Evolutionary conservation across 2,329 filamentous ascomycete genomes (phyloP).

Genomic region (Alternaria sp.): DNA sequence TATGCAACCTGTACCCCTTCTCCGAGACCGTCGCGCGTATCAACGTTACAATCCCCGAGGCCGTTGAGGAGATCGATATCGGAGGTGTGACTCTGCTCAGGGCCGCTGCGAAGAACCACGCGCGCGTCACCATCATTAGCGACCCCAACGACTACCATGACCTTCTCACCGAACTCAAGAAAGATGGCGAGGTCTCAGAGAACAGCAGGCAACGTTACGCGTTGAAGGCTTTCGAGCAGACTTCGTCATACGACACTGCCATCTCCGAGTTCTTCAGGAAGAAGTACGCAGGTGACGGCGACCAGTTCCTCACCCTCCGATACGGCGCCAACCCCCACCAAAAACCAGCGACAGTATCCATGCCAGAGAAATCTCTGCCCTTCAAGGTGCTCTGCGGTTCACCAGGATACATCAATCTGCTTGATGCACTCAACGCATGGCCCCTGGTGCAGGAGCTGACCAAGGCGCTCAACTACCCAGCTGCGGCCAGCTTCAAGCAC

Average conservation of each 20-base stretch:
- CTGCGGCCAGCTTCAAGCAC: conserved; percentile 96
- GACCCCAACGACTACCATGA: conserved; percentile 93
- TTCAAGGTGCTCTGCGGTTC: conserved; percentile 92
- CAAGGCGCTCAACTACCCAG: conserved; percentile 83
- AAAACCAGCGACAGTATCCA: conserved; percentile 90
- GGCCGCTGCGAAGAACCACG: conserved; percentile 97
- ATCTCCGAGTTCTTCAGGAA: conserved; percentile 98
- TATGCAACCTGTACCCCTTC: conserved; percentile 99
- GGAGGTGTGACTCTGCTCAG: conserved; percentile 93
- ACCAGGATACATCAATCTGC: conserved; percentile 96
- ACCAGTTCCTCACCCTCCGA: conserved; percentile 84
- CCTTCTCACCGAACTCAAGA: conserved; percentile 90
- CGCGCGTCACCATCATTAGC: conserved; percentile 92
- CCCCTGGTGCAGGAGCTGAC: conserved; percentile 96
- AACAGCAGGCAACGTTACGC: conserved; percentile 87
- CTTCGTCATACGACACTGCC: conserved; percentile 92
- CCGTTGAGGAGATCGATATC: conserved; percentile 98
- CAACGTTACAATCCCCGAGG: conserved; percentile 95
- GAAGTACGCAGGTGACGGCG: conserved; percentile 87
- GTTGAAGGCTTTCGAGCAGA: conserved; percentile 98
- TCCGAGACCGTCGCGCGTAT: conserved; percentile 97
- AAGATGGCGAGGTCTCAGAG: conserved; percentile 84
- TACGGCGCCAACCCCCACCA: conserved; percentile 99
- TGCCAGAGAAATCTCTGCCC: conserved; percentile 77
- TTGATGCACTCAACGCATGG: conserved; percentile 97